Evolutionary conservation across 1,284 basidiomycete species (phyloP), one percentile per base, ranked within the genome.

Genomic region (Vanrija sp.): DNA sequence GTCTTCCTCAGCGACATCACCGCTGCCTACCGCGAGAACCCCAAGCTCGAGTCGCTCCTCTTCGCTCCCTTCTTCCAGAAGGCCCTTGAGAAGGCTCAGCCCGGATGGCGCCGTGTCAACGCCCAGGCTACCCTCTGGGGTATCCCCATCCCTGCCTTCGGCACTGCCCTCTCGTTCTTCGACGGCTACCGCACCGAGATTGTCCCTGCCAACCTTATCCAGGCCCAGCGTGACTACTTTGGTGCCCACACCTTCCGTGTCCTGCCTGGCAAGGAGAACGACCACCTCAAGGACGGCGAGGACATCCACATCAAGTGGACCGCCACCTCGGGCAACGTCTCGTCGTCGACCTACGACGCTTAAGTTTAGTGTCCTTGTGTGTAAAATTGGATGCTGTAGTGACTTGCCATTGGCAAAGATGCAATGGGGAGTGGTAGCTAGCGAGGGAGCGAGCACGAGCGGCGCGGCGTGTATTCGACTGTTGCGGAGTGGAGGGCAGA

Each of bases 1-100:
- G 93, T 97, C 72, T 97, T 97, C 87, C 82, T 97, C 56, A 83
- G 84, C 63, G 93, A 97, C 75, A 96, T 97, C 78, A 89, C 94
- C 62, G 75, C 84, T 46, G 95, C 96, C 25, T 98, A 94, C 82
- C 80, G 85, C 75, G 93, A 95, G 83, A 87, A 88, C 73, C 73
- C 80, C 43, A 72, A 90, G 31, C 82, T 99, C 45, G 94, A 98
- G 80, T 96, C 92, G 61, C 81, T 98, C 60, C 83, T 99, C 60
- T 94, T 96, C 72, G 89, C 96, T 67, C 87, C 91, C 77, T 99
- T 99, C 85, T 99, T 99, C 84, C 90, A 89, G 82, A 89, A 92
- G 78, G 89, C 91, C 66, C 85, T 95, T 63, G 89, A 93, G 80
- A 88, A 84, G 67, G 95, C 95, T 45, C 94, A 98, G 79, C 88